phyloP scores from a whole-genome alignment of 371 early-diverging fungal genomes.

The Mortierella sp. region DNA sequence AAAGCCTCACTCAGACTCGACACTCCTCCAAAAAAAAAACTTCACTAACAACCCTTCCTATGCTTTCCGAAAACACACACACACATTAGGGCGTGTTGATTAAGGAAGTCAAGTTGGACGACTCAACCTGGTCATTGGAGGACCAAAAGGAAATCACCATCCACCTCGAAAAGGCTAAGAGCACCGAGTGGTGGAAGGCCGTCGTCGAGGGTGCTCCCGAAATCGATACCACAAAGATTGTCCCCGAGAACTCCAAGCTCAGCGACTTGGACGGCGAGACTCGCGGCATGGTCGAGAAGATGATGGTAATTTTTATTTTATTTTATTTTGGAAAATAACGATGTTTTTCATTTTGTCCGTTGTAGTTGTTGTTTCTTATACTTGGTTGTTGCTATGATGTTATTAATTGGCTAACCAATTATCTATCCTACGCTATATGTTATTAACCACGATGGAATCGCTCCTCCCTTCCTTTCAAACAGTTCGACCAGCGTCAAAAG shows the following conservation, averaged over 20 bases:
- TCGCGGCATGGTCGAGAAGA: constrained; percentile 88
- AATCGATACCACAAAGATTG: constrained; percentile 91
- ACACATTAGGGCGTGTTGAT: constrained; percentile 82
- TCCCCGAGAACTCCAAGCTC: constrained; percentile 93
- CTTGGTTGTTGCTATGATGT: neutral
- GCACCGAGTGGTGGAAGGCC: constrained; percentile 94
- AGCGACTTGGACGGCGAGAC: constrained; percentile 94
- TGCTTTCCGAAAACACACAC: no score
- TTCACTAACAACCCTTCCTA: no score
- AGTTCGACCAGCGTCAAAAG: constrained; percentile 96
- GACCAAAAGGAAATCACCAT: constrained; percentile 81
- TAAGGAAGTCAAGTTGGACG: constrained; percentile 82
- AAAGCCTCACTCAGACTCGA: no score
- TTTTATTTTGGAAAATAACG: no score
- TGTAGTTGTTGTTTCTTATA: neutral
- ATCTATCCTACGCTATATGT: neutral
- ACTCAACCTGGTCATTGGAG: constrained; percentile 89
- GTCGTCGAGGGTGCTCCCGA: constrained; percentile 86
- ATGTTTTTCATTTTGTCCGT: no score
- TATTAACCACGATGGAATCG: neutral
- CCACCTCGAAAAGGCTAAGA: constrained; percentile 89
- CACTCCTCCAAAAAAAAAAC: neutral
- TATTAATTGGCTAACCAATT: neutral
- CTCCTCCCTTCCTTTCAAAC: neutral
- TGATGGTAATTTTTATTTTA: constrained; percentile 70